Percentiles rank a stretch among this genome's conserved stretches.
phyloP scores from a whole-genome alignment of 164 flowering plant genomes.

The Dillenia turbinata region DNA sequence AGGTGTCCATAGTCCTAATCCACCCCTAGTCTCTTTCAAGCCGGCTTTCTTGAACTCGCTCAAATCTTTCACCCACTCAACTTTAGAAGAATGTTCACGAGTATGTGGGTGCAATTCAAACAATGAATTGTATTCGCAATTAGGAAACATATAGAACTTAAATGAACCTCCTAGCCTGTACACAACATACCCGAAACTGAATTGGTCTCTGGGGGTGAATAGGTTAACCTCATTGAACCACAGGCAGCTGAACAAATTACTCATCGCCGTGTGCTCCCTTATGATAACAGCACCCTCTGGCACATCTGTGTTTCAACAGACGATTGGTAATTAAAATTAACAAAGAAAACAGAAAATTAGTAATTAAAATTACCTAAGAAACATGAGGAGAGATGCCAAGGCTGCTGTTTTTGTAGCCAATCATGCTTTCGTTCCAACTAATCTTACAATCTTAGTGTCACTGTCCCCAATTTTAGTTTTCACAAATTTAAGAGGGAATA shows the following conservation, averaged over 20 bases:
- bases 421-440: too few species aligned
- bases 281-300: conserved; percentile 97
- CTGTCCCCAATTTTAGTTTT: too few species aligned
- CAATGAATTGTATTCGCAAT: conserved; percentile 87
- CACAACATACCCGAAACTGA: conserved; percentile 92
- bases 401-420: too few species aligned
- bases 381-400: too few species aligned
- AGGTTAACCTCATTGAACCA: conserved; percentile 98
- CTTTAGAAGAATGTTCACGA: conserved; percentile 83
- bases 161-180: conserved; percentile 66
- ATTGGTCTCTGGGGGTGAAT: conserved; percentile 95
- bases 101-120: conserved; percentile 83
- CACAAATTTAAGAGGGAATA: too few species aligned
- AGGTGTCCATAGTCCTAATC: conserved; percentile 93
- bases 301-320: conserved; percentile 60
- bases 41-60: conserved; percentile 49
- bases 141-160: conserved; percentile 88
- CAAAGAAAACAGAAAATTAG: neutral
- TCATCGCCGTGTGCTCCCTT: conserved; percentile 83
- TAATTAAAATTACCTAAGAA: too few species aligned
- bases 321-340: too few species aligned
- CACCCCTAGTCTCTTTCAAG: conserved; percentile 83
- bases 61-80: conserved; percentile 82
- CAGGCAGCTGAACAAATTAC: conserved; percentile 81
- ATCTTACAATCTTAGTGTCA: too few species aligned